phyloP scores from a whole-genome alignment of 306 rosid species.

The Vigna hirtella region DNA sequence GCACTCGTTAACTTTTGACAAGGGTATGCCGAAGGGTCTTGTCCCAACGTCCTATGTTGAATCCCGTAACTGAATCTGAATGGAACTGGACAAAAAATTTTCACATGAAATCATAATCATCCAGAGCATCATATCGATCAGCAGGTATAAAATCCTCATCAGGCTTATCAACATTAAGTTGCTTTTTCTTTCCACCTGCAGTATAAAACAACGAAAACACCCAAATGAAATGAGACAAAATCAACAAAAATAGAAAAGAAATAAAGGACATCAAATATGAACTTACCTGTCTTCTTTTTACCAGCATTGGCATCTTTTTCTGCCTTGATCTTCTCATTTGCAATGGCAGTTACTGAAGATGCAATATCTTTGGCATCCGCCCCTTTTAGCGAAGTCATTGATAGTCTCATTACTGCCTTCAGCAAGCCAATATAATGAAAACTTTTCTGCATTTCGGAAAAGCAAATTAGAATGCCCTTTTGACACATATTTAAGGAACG shows the following conservation, averaged over 20 bases:
- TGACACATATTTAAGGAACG: neutral
- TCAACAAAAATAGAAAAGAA: neutral
- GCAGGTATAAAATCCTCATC: slow-evolving; percentile 73
- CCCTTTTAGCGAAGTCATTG: slow-evolving; percentile 81
- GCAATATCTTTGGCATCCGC: slow-evolving; percentile 95
- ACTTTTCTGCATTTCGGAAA: slow-evolving; percentile 75
- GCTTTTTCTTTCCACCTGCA: slow-evolving; percentile 88
- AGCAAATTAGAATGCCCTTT: slow-evolving; percentile 36
- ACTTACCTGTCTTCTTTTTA: slow-evolving; percentile 84
- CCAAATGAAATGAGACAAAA: neutral
- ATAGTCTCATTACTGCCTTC: slow-evolving; percentile 82
- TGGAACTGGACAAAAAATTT: slow-evolving; percentile 42
- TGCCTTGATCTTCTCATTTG: slow-evolving; percentile 87
- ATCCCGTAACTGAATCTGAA: slow-evolving; percentile 47
- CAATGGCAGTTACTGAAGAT: slow-evolving; percentile 86
- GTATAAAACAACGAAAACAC: neutral
- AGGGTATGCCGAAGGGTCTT: slow-evolving; percentile 56
- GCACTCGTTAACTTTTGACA: slow-evolving; percentile 49
- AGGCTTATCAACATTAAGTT: slow-evolving; percentile 80
- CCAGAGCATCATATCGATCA: slow-evolving; percentile 65
- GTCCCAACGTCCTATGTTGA: slow-evolving; percentile 50
- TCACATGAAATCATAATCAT: slow-evolving; percentile 94
- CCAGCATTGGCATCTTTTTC: slow-evolving; percentile 94
- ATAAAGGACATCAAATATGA: neutral
- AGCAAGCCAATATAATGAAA: slow-evolving; percentile 76